A percentile compares a stretch with the other conserved stretches of the same genome.
Conservation (phyloP, 805 yeast genomes). For the Middelhovenomyces tepae region DNA sequence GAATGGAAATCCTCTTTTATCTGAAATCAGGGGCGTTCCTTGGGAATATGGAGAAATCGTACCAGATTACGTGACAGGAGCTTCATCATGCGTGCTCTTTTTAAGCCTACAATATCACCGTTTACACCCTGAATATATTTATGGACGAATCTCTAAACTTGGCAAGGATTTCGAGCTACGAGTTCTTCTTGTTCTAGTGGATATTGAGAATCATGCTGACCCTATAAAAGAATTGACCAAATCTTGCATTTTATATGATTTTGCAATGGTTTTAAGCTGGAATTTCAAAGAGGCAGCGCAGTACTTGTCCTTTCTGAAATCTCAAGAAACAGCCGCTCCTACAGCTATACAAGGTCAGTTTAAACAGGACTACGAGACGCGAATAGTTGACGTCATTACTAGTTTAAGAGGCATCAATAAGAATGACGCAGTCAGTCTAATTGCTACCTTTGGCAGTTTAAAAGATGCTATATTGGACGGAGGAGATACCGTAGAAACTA, state of each 20-base stretch:
- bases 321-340: conserved; percentile 24
- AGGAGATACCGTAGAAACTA: conserved; percentile 12
- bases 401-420: conserved; percentile 31
- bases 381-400: conserved; percentile 27
- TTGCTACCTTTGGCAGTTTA: conserved; percentile 25
- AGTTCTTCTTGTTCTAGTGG: conserved; percentile 30
- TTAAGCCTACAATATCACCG: conserved; percentile 28
- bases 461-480: conserved; percentile 14
- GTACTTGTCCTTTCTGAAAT: conserved; percentile 27
- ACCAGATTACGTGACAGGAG: conserved; percentile 31
- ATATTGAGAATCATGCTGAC: conserved; percentile 30
- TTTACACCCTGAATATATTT: conserved; percentile 35
- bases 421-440: conserved; percentile 28
- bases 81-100: conserved; percentile 28
- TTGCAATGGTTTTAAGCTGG: conserved; percentile 31
- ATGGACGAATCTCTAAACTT: conserved; percentile 27
- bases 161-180: conserved; percentile 22
- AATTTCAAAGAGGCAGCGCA: conserved; percentile 30
- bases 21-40: conserved; percentile 18
- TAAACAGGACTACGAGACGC: conserved; percentile 25
- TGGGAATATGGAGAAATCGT: conserved; percentile 20
- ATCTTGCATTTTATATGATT: conserved; percentile 23
- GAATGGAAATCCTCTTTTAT: conserved; percentile 23
- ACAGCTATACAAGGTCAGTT: conserved; percentile 25
- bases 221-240: conserved; percentile 28